These are phyloP conservation scores for Voacanga thouarsii DNA, from an alignment of 257 asterid species.

Conservation along the genomic window DNA sequence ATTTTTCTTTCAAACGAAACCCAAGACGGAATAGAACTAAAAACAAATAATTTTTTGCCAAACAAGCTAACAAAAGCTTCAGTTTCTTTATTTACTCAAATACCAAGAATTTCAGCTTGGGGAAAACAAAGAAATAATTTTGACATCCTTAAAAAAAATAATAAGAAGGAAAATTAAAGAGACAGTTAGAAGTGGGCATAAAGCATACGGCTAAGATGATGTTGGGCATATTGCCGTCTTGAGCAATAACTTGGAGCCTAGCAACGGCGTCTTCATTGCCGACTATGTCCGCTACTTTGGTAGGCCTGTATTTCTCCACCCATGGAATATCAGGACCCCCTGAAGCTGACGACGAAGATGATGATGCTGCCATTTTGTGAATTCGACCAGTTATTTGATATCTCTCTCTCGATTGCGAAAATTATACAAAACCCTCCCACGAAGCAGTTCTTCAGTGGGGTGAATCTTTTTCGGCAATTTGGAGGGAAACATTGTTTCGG, in stretches of 20 bases:
- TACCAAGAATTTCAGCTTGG: background rate
- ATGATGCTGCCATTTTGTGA: slow-evolving; percentile 55
- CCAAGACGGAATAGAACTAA: background rate
- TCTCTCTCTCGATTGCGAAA: background rate
- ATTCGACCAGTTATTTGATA: background rate
- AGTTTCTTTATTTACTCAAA: background rate
- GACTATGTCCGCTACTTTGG: slow-evolving; percentile 79
- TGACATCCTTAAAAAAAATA: background rate
- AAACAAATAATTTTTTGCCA: background rate
- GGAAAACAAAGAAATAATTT: no score
- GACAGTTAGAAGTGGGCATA: background rate
- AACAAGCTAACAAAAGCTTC: background rate
- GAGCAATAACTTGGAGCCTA: slow-evolving; percentile 89
- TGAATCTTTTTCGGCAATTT: background rate
- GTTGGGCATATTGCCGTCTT: slow-evolving; percentile 93
- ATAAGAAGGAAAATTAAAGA: background rate
- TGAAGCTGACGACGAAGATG: slow-evolving; percentile 11
- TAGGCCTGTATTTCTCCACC: slow-evolving; percentile 92
- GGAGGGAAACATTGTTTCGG: background rate
- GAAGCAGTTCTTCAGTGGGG: background rate
- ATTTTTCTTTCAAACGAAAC: background rate
- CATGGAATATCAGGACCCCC: slow-evolving; percentile 79
- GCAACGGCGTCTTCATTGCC: slow-evolving; percentile 92
- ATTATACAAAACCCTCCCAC: background rate
- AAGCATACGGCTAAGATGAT: slow-evolving; percentile 73